Conservation (phyloP, 2,329 filamentous ascomycete genomes). For the Scleromitrula shiraiana region DNA sequence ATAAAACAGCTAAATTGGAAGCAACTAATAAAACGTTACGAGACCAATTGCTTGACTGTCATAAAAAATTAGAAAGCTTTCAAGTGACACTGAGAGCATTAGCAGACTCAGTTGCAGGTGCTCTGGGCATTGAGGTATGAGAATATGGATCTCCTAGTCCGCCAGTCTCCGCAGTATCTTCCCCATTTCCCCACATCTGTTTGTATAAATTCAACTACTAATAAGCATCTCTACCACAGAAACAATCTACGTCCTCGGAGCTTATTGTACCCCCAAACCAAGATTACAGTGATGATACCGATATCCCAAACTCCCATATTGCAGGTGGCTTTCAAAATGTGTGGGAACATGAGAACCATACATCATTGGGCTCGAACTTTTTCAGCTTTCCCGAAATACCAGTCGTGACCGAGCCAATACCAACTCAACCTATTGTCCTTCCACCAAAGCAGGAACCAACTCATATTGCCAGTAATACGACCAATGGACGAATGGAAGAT, state of each 20-base stretch:
- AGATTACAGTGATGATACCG: conserved; percentile 4
- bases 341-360: not conserved
- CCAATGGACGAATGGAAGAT: not conserved
- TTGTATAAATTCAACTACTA: not conserved
- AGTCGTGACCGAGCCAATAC: not conserved
- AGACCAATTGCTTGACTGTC: conserved; percentile 4
- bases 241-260: not conserved
- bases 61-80: conserved; percentile 7
- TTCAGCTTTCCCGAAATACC: conserved; percentile 1
- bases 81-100: conserved; percentile 5
- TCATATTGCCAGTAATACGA: not conserved
- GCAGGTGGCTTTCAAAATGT: not conserved
- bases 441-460: not conserved
- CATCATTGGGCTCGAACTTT: not conserved
- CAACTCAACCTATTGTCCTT: not conserved
- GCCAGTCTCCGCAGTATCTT: not conserved
- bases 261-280: not conserved
- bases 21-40: conserved; percentile 2
- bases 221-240: not conserved
- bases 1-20: conserved; percentile 7
- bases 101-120: conserved; percentile 5
- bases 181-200: not conserved
- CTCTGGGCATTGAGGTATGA: conserved; percentile 7
- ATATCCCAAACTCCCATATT: not conserved
- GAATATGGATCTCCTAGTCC: not conserved